phyloP scores from a whole-genome alignment of 108 stramenopile species.

The Pseudonitzschia pungens region DNA sequence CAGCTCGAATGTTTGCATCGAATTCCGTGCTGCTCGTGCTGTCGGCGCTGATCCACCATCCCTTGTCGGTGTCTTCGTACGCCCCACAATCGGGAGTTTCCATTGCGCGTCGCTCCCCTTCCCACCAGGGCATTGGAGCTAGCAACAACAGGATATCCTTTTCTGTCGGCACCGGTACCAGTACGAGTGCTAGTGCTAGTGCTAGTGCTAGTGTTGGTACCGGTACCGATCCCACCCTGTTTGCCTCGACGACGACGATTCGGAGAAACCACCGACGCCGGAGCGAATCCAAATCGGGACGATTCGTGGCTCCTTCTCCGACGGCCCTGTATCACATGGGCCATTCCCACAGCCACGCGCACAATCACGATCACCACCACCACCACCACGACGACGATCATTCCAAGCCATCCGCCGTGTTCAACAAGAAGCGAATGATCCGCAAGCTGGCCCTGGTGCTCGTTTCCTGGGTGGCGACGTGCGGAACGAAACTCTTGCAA shows the following conservation, averaged over 20 bases:
- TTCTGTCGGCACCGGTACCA: too few relatives aligned
- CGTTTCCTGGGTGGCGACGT: constrained; percentile 57
- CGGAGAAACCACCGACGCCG: not conserved
- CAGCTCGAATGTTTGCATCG: too few relatives aligned
- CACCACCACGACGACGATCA: constrained; percentile 20
- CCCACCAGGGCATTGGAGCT: too few relatives aligned
- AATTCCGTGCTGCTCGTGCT: too few relatives aligned
- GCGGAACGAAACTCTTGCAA: constrained; percentile 38
- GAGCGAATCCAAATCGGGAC: not conserved
- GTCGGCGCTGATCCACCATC: too few relatives aligned
- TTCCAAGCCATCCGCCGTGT: not conserved
- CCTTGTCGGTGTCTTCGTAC: not conserved
- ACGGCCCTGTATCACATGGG: constrained; percentile 46
- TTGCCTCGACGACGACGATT: not conserved
- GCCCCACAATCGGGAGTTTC: not conserved
- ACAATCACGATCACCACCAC: constrained; percentile 33
- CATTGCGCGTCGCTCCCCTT: too few relatives aligned
- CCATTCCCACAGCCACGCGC: constrained; percentile 41
- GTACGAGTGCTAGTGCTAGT: too few relatives aligned
- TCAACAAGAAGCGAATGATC: constrained; percentile 20
- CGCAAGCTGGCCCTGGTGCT: constrained; percentile 47
- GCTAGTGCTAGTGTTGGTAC: too few relatives aligned
- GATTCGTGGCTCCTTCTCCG: not conserved
- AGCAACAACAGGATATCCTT: too few relatives aligned
- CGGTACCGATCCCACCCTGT: not conserved